Percentiles rank a stretch among this genome's conserved stretches.
Conservation (phyloP, 352 stramenopile species). For the Globisporangium perplexum region DNA sequence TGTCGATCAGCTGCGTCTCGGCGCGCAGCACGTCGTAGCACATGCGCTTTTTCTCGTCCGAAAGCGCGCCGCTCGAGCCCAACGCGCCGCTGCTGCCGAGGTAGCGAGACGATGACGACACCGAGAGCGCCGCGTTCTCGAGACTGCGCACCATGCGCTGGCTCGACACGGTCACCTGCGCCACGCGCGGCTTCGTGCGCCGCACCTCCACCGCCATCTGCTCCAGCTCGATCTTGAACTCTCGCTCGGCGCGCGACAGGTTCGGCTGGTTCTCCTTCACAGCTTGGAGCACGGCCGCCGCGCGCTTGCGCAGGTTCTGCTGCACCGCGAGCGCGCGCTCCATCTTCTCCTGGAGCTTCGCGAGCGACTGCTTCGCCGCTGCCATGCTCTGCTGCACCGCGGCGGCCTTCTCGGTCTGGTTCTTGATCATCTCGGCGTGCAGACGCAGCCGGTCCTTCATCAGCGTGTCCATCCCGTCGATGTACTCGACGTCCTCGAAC, state of each 20-base stretch:
- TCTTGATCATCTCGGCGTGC: slow-evolving; percentile 54
- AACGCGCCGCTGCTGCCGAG: slow-evolving; percentile 1
- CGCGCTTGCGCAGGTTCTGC: slow-evolving; percentile 70
- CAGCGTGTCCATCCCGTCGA: slow-evolving; percentile 65
- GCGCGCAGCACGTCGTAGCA: slow-evolving; percentile 75
- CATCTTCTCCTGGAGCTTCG: slow-evolving; percentile 47
- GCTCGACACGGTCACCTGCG: slow-evolving; percentile 60
- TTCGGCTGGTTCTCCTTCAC: slow-evolving; percentile 80
- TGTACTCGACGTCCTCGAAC: slow-evolving; percentile 65
- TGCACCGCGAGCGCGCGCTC: slow-evolving; percentile 56
- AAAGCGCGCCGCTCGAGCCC: slow-evolving; percentile 18
- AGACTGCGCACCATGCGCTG: slow-evolving; percentile 53
- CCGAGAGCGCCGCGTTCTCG: slow-evolving; percentile 25
- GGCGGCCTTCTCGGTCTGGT: slow-evolving; percentile 36
- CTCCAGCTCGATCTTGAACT: slow-evolving; percentile 70
- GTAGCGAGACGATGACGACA: slow-evolving; percentile 18
- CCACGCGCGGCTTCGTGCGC: slow-evolving; percentile 64
- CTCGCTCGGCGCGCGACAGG: slow-evolving; percentile 63
- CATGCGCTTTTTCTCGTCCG: slow-evolving; percentile 78
- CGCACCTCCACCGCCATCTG: slow-evolving; percentile 53
- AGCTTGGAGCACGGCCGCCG: slow-evolving; percentile 65
- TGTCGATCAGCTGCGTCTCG: slow-evolving; percentile 79
- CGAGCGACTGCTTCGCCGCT: slow-evolving; percentile 27
- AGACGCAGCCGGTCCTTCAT: slow-evolving; percentile 53
- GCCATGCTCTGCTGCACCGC: slow-evolving; percentile 31